Conservation (phyloP, 2,329 filamentous ascomycete genomes). For the Ophiostoma sp. region DNA sequence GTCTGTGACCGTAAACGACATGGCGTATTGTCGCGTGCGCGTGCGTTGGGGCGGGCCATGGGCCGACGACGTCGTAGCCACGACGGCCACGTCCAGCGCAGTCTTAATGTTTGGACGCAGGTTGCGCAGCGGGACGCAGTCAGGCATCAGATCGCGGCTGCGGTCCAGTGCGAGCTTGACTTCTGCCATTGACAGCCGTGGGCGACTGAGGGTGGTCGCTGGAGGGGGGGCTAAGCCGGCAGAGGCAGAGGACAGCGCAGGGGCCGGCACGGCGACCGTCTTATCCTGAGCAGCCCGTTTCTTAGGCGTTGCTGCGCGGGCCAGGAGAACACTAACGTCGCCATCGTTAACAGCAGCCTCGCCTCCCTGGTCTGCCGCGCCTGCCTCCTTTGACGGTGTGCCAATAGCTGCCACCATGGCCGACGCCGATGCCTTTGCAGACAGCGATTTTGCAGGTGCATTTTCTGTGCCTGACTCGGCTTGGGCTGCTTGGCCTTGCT, state of each 20-base stretch:
- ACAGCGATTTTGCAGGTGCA: background rate
- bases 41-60: constrained; percentile 45
- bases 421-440: background rate
- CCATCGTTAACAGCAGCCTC: background rate
- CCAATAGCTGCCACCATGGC: background rate
- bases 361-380: background rate
- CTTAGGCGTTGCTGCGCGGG: constrained; percentile 15
- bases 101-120: constrained; percentile 48
- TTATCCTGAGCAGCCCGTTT: constrained; percentile 8
- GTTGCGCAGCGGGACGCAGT: constrained; percentile 48
- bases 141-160: constrained; percentile 47
- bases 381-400: background rate
- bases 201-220: background rate
- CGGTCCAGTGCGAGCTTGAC: constrained; percentile 45
- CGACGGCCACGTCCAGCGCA: constrained; percentile 49
- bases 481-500: background rate
- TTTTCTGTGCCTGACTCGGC: background rate
- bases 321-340: constrained; percentile 21
- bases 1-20: constrained; percentile 55
- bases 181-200: constrained; percentile 30
- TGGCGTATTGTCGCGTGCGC: constrained; percentile 54
- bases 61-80: constrained; percentile 43
- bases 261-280: background rate
- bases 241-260: background rate
- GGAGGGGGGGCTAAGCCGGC: background rate